Conservation (phyloP, 148 eudicot species). For the Dysphania ambrosioides region DNA sequence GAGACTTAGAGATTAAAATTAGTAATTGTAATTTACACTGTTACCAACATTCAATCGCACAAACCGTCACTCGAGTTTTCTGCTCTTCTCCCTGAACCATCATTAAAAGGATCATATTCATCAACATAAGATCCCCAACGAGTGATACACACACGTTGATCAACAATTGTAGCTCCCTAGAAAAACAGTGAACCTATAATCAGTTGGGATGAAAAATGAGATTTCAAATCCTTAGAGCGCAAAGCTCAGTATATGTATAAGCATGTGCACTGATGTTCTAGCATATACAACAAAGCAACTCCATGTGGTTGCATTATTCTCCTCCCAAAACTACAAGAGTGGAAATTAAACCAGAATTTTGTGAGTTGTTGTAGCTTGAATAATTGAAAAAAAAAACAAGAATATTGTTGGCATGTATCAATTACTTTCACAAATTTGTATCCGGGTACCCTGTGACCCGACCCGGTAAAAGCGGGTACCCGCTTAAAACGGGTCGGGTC, state of each 20-base stretch:
- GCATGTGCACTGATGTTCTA: neutral
- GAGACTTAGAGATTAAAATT: no score
- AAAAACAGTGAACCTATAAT: neutral
- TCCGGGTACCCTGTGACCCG: no score
- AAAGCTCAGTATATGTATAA: neutral
- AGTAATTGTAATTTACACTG: no score
- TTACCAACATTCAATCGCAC: conserved; percentile 1
- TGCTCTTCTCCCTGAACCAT: conserved; percentile 51
- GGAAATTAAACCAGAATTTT: neutral
- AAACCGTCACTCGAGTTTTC: conserved; percentile 48
- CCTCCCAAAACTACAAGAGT: neutral
- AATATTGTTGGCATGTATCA: conserved; percentile 2
- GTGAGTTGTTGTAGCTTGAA: neutral
- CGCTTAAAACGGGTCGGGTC: no score
- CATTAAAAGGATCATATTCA: conserved; percentile 60
- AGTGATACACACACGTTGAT: conserved; percentile 74
- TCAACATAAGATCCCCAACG: conserved; percentile 72
- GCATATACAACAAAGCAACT: neutral
- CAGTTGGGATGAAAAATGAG: neutral
- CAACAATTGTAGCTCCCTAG: conserved; percentile 81
- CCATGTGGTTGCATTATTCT: neutral
- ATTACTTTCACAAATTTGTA: neutral
- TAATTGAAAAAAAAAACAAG: neutral
- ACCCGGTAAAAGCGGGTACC: no score
- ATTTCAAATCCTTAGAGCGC: neutral